phyloP scores from a whole-genome alignment of 441 rosid species.

The Mallotus japonicus region DNA sequence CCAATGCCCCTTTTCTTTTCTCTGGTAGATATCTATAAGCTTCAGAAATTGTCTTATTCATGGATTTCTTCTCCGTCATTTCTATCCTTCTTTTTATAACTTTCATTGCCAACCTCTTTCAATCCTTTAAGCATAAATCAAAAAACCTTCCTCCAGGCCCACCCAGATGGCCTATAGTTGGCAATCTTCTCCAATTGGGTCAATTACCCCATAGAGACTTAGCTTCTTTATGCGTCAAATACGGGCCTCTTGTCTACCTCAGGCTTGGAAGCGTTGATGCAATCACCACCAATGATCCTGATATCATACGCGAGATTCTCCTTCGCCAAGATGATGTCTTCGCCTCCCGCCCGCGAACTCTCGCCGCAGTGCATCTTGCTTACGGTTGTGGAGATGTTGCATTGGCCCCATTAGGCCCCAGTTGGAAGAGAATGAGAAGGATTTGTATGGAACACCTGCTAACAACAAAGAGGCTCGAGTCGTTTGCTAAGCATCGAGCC shows the following conservation, averaged over 20 bases:
- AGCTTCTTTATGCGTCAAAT: slow-evolving; percentile 55
- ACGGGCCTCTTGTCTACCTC: slow-evolving; percentile 79
- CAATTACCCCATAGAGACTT: slow-evolving; percentile 72
- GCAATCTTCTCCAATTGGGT: slow-evolving; percentile 77
- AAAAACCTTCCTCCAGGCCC: slow-evolving; percentile 79
- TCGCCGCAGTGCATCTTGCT: slow-evolving; percentile 72
- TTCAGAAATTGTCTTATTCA: not conserved
- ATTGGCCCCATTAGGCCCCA: slow-evolving; percentile 72
- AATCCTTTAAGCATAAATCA: slow-evolving; percentile 15
- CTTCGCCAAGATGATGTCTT: slow-evolving; percentile 69
- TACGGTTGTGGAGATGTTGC: slow-evolving; percentile 81
- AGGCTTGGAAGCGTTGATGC: slow-evolving; percentile 66
- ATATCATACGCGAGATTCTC: slow-evolving; percentile 63
- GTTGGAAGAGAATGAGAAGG: slow-evolving; percentile 67
- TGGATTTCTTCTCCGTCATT: slow-evolving; percentile 24
- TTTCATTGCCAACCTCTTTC: slow-evolving; percentile 27
- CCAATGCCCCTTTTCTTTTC: not conserved
- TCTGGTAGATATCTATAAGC: no score
- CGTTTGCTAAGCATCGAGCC: slow-evolving; percentile 42
- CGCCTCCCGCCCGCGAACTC: slow-evolving; percentile 74
- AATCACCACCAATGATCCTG: slow-evolving; percentile 76
- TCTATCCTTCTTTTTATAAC: slow-evolving; percentile 17
- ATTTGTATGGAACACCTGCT: slow-evolving; percentile 69
- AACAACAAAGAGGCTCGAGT: slow-evolving; percentile 51
- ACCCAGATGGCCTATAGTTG: slow-evolving; percentile 67